These are phyloP conservation scores for Rugosomyces carneus DNA, from an alignment of 1,284 basidiomycete species.

Conservation along the genomic window DNA sequence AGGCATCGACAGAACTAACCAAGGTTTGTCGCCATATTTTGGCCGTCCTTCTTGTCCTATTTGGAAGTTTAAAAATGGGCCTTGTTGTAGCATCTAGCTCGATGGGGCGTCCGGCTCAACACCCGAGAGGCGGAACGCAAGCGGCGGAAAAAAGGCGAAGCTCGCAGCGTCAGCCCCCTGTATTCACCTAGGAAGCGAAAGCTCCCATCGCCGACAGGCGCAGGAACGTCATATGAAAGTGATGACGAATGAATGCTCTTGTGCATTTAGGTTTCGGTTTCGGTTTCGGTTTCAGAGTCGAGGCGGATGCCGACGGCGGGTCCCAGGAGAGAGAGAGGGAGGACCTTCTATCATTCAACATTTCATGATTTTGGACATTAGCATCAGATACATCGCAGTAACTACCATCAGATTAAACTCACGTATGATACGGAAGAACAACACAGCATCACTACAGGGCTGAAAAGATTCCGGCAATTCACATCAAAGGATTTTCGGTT, in stretches of 20 bases:
- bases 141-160: constrained; percentile 47
- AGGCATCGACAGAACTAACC: constrained; percentile 67
- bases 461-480: no score
- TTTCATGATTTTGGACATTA: no score
- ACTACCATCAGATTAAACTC: no score
- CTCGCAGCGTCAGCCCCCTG: constrained; percentile 22
- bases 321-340: no score
- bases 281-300: no score
- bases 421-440: no score
- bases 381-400: no score
- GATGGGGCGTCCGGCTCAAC: constrained; percentile 66
- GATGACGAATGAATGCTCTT: constrained; percentile 1
- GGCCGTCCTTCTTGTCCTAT: neutral
- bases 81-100: constrained; percentile 47
- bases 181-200: constrained; percentile 14
- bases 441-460: no score
- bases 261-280: neutral
- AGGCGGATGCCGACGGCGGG: neutral
- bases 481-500: neutral
- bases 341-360: neutral
- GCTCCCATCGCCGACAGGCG: constrained; percentile 3
- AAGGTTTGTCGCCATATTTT: constrained; percentile 40
- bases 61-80: neutral
- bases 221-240: constrained; percentile 4
- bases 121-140: constrained; percentile 64